phyloP scores from a whole-genome alignment of 345 rosid genomes.

The Rhodamnia rubescens region DNA sequence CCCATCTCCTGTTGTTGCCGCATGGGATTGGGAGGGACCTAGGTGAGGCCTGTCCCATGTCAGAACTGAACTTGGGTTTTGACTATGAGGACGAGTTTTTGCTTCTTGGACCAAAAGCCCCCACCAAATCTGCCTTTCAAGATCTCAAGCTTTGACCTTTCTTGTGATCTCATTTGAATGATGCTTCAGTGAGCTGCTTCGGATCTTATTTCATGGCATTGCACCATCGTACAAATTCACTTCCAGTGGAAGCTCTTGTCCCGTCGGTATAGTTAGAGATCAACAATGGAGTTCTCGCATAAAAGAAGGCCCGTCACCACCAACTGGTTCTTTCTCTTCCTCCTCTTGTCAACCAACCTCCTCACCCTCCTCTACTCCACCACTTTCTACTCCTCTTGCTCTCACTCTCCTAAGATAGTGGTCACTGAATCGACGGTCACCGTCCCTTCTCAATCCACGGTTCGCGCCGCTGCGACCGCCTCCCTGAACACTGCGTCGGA shows the following conservation, averaged over 20 bases:
- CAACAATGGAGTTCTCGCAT: not conserved
- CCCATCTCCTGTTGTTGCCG: not conserved
- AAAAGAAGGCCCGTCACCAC: not conserved
- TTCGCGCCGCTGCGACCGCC: too few relatives aligned
- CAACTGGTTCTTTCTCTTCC: constrained; percentile 3
- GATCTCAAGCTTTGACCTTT: not conserved
- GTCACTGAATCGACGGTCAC: not conserved
- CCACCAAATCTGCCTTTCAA: not conserved
- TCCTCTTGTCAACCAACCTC: constrained; percentile 1
- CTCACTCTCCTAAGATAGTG: not conserved
- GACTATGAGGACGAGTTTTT: fast-evolving
- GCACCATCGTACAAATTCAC: not conserved
- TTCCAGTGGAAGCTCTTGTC: not conserved
- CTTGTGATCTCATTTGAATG: not conserved
- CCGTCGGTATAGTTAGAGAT: not conserved
- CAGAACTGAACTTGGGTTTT: not conserved
- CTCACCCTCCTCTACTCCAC: constrained; percentile 2
- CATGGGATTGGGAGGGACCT: not conserved
- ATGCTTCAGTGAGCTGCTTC: not conserved
- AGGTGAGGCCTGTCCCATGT: not conserved
- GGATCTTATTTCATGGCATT: not conserved
- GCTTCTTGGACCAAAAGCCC: not conserved
- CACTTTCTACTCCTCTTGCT: not conserved
- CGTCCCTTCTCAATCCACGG: not conserved
- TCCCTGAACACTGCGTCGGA: not conserved